Evolutionary conservation across 129 eudicot genomes (phyloP).

Genomic region (Saussurea involucrata): DNA sequence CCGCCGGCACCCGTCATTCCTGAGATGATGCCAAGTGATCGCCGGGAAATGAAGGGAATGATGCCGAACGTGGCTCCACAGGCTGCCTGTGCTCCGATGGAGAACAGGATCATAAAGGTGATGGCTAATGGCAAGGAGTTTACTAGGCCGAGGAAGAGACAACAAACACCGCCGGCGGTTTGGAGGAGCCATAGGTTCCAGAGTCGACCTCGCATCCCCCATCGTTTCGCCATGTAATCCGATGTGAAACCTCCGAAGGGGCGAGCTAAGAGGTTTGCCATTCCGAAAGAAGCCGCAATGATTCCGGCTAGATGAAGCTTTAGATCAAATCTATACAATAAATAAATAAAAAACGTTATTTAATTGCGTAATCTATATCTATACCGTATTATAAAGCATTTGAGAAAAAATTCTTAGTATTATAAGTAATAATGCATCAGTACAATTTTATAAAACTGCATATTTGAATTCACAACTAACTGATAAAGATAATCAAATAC

Average conservation of each 20-base stretch:
- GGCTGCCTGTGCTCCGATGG: slow-evolving; percentile 84
- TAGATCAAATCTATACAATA: slow-evolving; percentile 50
- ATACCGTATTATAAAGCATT: too few species aligned
- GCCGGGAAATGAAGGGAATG: slow-evolving; percentile 76
- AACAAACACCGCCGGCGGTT: slow-evolving; percentile 71
- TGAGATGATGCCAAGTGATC: slow-evolving; percentile 72
- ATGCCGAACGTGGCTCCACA: slow-evolving; percentile 92
- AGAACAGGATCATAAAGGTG: slow-evolving; percentile 67
- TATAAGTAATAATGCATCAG: too few species aligned
- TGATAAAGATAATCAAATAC: too few species aligned
- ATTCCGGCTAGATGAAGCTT: slow-evolving; percentile 77
- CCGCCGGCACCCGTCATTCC: slow-evolving; percentile 94
- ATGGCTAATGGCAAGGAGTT: slow-evolving; percentile 53
- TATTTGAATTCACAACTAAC: too few species aligned
- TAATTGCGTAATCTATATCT: background rate
- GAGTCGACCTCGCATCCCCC: slow-evolving; percentile 88
- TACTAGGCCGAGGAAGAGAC: slow-evolving; percentile 61
- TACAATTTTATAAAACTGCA: too few species aligned
- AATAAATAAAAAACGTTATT: background rate
- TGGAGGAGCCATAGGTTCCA: slow-evolving; percentile 91
- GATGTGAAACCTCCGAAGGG: slow-evolving; percentile 84
- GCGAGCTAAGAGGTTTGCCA: slow-evolving; percentile 77
- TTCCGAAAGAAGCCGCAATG: slow-evolving; percentile 78
- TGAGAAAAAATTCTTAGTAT: too few species aligned
- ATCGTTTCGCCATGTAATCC: slow-evolving; percentile 44